Conservation (phyloP, 148 eudicot species). For the Rhododendron ovatum region DNA sequence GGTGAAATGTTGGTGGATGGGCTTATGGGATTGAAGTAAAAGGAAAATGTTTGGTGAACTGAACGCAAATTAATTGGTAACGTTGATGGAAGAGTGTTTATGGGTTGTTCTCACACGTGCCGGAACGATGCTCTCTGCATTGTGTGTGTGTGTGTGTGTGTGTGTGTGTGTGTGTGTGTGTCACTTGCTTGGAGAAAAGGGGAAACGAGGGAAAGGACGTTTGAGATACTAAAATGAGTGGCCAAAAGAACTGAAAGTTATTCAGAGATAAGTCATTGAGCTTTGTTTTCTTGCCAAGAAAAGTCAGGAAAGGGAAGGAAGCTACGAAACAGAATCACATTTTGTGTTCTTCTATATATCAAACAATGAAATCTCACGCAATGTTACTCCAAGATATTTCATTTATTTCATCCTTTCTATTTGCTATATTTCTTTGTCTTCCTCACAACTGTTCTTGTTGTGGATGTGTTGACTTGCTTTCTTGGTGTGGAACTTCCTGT, state of each 20-base stretch:
- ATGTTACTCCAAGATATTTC: not conserved
- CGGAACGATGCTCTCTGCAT: not conserved
- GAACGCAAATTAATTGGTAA: not conserved
- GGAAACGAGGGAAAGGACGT: not conserved
- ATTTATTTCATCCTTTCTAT: not conserved
- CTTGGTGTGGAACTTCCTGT: not conserved
- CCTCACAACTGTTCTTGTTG: not conserved
- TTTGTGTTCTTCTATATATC: not conserved
- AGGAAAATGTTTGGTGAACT: not conserved
- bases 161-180: not conserved
- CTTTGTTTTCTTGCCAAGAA: conserved; percentile 1
- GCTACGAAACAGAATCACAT: not conserved
- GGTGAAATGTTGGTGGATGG: not conserved
- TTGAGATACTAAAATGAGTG: conserved; percentile 2
- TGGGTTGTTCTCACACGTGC: not conserved
- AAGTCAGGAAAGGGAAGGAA: not conserved
- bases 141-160: not conserved
- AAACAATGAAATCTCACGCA: not conserved
- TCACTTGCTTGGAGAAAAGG: not conserved
- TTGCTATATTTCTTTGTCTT: not conserved
- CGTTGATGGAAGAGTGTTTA: not conserved
- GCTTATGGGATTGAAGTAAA: not conserved
- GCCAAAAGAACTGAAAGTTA: not conserved
- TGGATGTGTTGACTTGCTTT: not conserved
- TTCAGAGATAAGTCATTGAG: not conserved